A percentile compares a stretch with the other conserved stretches of the same genome.
phyloP scores from a whole-genome alignment of 2,329 filamentous ascomycete species.

The Periconia sp. region DNA sequence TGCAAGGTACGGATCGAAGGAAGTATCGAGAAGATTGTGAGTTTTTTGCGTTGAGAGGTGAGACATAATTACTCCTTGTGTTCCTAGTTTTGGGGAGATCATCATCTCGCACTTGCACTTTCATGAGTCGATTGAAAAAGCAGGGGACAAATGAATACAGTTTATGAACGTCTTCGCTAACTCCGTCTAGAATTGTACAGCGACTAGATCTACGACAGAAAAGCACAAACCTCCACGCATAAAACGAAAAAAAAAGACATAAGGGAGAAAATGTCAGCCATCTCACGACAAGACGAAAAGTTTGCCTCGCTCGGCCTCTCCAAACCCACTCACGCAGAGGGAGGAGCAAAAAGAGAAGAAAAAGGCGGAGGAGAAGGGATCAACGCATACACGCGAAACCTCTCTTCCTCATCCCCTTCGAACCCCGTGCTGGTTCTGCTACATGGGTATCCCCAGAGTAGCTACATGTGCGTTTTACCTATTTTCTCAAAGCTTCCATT shows the following conservation, averaged over 20 bases:
- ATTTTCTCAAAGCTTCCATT: not conserved
- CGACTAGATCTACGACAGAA: too few species aligned
- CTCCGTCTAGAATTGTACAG: too few species aligned
- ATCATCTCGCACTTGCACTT: too few species aligned
- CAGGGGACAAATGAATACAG: too few species aligned
- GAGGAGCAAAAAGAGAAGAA: slow-evolving; percentile 11
- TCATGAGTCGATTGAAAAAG: too few species aligned
- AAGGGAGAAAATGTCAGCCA: not conserved
- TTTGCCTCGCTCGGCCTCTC: not conserved
- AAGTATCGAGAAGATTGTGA: too few species aligned
- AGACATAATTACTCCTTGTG: too few species aligned
- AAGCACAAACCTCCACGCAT: too few species aligned
- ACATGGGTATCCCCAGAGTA: slow-evolving; percentile 37
- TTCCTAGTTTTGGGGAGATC: too few species aligned
- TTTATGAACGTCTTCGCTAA: too few species aligned
- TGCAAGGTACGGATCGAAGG: too few species aligned
- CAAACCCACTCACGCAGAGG: not conserved
- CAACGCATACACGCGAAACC: slow-evolving; percentile 25
- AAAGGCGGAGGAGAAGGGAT: slow-evolving; percentile 30
- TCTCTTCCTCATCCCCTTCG: slow-evolving; percentile 22
- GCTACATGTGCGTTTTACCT: slow-evolving; percentile 22
- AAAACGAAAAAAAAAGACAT: not conserved
- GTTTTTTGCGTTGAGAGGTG: too few species aligned
- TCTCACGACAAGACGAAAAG: not conserved
- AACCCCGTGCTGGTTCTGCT: slow-evolving; percentile 35